Evolutionary conservation across 345 rosid species (phyloP).

Genomic region (Aquilaria yunnanensis): DNA sequence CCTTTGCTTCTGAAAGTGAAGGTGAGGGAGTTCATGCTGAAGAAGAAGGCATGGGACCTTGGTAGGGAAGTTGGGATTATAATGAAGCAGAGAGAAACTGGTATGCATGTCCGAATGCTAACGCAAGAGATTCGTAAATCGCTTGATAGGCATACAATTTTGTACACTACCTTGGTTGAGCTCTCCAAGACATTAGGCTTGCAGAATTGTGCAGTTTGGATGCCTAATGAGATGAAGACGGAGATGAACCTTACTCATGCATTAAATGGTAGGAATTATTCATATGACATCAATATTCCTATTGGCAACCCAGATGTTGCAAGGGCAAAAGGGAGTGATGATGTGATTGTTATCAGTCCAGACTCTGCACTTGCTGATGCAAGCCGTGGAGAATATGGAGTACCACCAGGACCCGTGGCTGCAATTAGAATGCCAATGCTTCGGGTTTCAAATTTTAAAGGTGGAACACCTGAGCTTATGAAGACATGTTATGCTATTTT

Average conservation of each 20-base stretch:
- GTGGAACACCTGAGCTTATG: conserved; percentile 77
- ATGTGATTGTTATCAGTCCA: conserved; percentile 47
- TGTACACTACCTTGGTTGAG: conserved; percentile 87
- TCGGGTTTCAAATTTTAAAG: conserved; percentile 71
- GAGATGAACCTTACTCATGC: conserved; percentile 77
- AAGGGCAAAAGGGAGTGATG: conserved; percentile 49
- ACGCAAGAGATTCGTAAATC: conserved; percentile 94
- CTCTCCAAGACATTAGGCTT: conserved; percentile 76
- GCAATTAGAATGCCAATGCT: conserved; percentile 99
- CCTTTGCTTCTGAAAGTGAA: conserved; percentile 93
- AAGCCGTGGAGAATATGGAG: conserved; percentile 47
- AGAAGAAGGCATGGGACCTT: conserved; percentile 84
- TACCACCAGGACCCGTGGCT: conserved; percentile 63
- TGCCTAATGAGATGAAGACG: conserved; percentile 57
- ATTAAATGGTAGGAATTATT: conserved; percentile 41
- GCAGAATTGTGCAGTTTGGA: conserved; percentile 96
- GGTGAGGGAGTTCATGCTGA: conserved; percentile 87
- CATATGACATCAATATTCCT: conserved; percentile 37
- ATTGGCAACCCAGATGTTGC: conserved; percentile 65
- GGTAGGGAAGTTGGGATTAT: conserved; percentile 91
- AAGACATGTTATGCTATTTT: conserved; percentile 72
- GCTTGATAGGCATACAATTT: conserved; percentile 74
- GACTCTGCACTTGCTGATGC: conserved; percentile 62
- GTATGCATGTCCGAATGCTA: conserved; percentile 87
- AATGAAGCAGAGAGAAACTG: conserved; percentile 81